A percentile compares a stretch with the other conserved stretches of the same genome.
Evolutionary conservation across 345 rosid genomes (phyloP).

Genomic region (Moricandia arvensis): DNA sequence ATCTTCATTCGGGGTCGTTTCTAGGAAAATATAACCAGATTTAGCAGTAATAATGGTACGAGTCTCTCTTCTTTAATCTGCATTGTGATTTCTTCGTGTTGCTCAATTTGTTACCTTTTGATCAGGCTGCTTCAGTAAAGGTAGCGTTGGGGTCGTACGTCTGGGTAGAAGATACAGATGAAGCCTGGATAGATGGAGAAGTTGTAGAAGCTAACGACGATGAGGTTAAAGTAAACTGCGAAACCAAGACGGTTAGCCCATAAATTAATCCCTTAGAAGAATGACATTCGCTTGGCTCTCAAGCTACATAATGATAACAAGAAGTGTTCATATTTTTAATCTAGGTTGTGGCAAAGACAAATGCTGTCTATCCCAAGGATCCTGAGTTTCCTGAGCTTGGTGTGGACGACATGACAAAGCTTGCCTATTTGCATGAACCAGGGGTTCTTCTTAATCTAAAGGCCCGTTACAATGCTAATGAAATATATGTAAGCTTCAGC

Average conservation of each 20-base stretch:
- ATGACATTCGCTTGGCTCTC: neutral
- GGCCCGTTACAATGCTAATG: conserved; percentile 69
- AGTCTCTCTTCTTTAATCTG: conserved; percentile 6
- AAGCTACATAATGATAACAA: conserved; percentile 11
- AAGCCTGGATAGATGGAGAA: conserved; percentile 89
- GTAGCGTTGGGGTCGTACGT: conserved; percentile 68
- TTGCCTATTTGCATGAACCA: conserved; percentile 94
- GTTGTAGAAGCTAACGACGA: conserved; percentile 57
- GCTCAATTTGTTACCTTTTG: neutral
- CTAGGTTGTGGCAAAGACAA: conserved; percentile 66
- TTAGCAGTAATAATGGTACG: conserved; percentile 28
- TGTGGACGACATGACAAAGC: conserved; percentile 95
- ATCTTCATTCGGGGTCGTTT: conserved; percentile 20
- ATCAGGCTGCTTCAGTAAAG: conserved; percentile 42
- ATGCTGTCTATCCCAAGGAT: conserved; percentile 69
- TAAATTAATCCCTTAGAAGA: neutral
- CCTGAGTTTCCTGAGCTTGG: conserved; percentile 84
- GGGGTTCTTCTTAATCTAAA: conserved; percentile 85
- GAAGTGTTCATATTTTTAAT: neutral
- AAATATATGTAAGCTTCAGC: conserved; percentile 76
- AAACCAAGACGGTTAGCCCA: conserved; percentile 62
- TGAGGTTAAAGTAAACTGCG: conserved; percentile 57
- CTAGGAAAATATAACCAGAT: conserved; percentile 10
- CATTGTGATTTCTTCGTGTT: conserved; percentile 11
- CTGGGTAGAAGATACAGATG: conserved; percentile 85